These are phyloP conservation scores for Austroboletus novae-zelandiae DNA, from an alignment of 1,284 basidiomycete genomes.

Conservation along the genomic window DNA sequence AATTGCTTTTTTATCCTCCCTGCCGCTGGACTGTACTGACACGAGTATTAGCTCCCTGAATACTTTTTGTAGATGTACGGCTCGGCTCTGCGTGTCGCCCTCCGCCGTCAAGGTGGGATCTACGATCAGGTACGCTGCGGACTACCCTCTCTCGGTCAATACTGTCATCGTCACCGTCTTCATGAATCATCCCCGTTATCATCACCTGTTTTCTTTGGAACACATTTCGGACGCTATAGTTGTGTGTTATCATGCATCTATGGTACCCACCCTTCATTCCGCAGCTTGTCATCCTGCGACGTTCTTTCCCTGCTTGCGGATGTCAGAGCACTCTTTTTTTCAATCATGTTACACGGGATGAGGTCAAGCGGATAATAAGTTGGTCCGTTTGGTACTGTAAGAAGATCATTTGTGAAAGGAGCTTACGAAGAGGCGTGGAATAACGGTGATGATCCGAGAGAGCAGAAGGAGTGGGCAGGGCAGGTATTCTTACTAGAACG, in stretches of 20 bases:
- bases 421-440: too few relatives aligned
- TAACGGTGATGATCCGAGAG: too few relatives aligned
- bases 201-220: neutral
- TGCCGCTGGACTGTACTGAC: constrained; percentile 7
- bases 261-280: neutral
- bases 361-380: too few relatives aligned
- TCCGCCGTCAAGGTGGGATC: constrained; percentile 3
- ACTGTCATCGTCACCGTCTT: neutral
- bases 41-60: constrained; percentile 55
- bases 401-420: too few relatives aligned
- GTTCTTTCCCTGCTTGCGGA: neutral
- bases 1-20: neutral
- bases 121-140: constrained; percentile 4
- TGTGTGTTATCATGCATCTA: constrained; percentile 1
- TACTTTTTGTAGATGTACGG: constrained; percentile 54
- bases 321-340: neutral
- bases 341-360: too few relatives aligned
- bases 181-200: constrained; percentile 6
- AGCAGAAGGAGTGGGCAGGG: too few relatives aligned
- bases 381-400: too few relatives aligned
- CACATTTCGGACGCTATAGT: constrained; percentile 8
- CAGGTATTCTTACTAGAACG: too few relatives aligned
- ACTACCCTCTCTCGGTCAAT: neutral
- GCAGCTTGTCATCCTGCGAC: neutral
- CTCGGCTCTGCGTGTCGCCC: neutral